Evolutionary conservation across 768 basidiomycete genomes (phyloP).

Genomic region (Tulasnella sp.): DNA sequence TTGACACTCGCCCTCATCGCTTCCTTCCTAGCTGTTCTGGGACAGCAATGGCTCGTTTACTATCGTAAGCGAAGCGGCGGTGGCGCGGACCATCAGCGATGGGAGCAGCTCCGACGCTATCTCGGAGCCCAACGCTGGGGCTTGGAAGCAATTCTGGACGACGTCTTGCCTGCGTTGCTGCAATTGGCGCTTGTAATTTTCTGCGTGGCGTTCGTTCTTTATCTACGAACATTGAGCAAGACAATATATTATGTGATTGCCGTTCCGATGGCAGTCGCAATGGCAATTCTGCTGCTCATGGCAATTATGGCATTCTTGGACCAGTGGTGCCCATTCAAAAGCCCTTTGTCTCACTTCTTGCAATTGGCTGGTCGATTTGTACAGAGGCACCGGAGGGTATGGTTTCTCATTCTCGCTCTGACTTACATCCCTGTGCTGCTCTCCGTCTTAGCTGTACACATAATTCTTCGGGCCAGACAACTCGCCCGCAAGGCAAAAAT

Average conservation of each 20-base stretch:
- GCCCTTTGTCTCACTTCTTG: background rate
- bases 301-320: background rate
- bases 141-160: background rate
- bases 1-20: background rate
- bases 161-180: background rate
- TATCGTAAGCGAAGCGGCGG: constrained; percentile 10
- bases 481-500: too few species aligned
- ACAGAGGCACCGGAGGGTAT: background rate
- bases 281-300: background rate
- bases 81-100: background rate
- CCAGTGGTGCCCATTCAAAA: background rate
- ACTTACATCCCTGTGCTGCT: background rate
- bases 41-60: background rate
- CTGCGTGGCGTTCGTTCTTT: background rate
- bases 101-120: constrained; percentile 14
- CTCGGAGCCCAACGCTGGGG: background rate
- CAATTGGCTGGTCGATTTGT: background rate
- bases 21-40: background rate
- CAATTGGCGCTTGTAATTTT: background rate
- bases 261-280: background rate
- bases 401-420: background rate
- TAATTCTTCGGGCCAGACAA: too few species aligned
- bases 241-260: background rate
- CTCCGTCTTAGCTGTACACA: background rate
- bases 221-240: background rate